Conservation (phyloP, 1,139 yeast species). For the Pichia sp. region DNA sequence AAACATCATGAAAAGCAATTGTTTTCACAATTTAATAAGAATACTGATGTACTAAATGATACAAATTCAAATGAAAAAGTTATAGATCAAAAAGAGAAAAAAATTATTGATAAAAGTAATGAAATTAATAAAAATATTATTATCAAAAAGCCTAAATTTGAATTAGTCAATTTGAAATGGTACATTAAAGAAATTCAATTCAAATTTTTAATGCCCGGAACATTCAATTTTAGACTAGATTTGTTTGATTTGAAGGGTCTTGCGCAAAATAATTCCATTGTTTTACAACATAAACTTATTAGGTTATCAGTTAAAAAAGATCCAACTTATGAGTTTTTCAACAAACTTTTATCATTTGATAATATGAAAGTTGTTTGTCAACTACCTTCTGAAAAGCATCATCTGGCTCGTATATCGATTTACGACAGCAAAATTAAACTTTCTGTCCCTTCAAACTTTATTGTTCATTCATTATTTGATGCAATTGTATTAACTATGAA, state of each 20-base stretch:
- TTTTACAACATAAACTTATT: constrained; percentile 32
- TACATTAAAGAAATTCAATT: constrained; percentile 29
- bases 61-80: too few relatives aligned
- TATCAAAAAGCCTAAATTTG: constrained; percentile 9
- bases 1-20: constrained; percentile 32
- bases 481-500: constrained; percentile 51
- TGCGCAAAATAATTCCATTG: constrained; percentile 23
- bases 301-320: constrained; percentile 42
- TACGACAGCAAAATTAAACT: constrained; percentile 41
- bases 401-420: constrained; percentile 30
- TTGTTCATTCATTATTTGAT: constrained; percentile 57
- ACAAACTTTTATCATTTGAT: constrained; percentile 12
- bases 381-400: constrained; percentile 15
- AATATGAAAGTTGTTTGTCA: constrained; percentile 23
- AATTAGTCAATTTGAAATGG: constrained; percentile 23
- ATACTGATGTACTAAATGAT: too few relatives aligned
- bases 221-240: constrained; percentile 46
- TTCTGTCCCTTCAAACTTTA: constrained; percentile 43
- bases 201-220: constrained; percentile 37
- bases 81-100: too few relatives aligned
- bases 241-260: constrained; percentile 28
- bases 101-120: too few relatives aligned
- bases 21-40: not conserved
- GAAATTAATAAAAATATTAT: too few relatives aligned
- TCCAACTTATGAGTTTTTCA: not conserved